These are phyloP conservation scores for Debaryomyces castellii DNA, from an alignment of 805 yeast species.

Conservation along the genomic window DNA sequence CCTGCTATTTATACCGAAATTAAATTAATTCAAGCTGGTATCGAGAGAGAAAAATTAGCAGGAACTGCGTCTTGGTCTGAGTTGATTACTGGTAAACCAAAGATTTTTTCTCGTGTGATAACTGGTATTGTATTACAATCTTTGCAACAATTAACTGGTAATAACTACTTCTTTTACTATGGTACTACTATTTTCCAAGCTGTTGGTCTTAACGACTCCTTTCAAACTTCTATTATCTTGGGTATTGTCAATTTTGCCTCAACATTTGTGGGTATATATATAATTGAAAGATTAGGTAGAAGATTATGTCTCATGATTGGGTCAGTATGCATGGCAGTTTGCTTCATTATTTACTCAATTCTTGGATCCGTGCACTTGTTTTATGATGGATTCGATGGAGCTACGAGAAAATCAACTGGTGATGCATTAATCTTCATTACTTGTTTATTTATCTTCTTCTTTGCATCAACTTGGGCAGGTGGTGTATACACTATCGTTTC, in stretches of 20 bases:
- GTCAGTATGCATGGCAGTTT: conserved; percentile 48
- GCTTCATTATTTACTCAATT: conserved; percentile 59
- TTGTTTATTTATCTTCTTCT: conserved; percentile 61
- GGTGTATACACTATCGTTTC: conserved; percentile 63
- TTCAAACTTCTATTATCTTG: conserved; percentile 52
- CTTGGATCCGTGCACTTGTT: conserved; percentile 55
- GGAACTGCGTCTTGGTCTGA: conserved; percentile 69
- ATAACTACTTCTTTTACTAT: conserved; percentile 63
- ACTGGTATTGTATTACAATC: conserved; percentile 60
- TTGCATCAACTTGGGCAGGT: conserved; percentile 76
- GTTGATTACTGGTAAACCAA: conserved; percentile 62
- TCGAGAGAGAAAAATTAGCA: conserved; percentile 59
- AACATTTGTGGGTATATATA: conserved; percentile 51
- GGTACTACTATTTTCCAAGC: conserved; percentile 55
- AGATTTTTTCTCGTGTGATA: conserved; percentile 52
- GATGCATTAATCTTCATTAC: conserved; percentile 61
- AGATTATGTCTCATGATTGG: conserved; percentile 43
- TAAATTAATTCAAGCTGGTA: conserved; percentile 54
- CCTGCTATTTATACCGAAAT: conserved; percentile 54
- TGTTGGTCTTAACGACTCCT: conserved; percentile 51
- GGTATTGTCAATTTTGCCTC: conserved; percentile 57
- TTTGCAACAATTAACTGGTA: conserved; percentile 59
- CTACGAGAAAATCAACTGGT: conserved; percentile 51
- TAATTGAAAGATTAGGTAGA: conserved; percentile 53
- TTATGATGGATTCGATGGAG: conserved; percentile 39